Evolutionary conservation across 768 basidiomycete species (phyloP), one percentile per base, ranked within the genome.

Genomic region (Tubosaeta brunneosetosa): DNA sequence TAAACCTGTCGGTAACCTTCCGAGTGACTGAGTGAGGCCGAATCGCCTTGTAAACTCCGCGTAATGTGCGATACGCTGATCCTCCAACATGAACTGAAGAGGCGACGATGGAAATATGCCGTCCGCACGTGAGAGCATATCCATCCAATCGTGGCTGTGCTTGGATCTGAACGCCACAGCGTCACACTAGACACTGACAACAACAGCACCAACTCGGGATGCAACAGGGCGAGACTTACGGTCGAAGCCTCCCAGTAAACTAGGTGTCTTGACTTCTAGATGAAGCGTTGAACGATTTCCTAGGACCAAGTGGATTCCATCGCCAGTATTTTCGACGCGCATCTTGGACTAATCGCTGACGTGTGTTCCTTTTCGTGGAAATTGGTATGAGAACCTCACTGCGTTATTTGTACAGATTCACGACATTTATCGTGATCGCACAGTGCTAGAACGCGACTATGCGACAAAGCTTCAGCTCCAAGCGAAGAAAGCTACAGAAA

Each of bases 241-340:
- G 83, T 19, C 71, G 75, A 61, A 62, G 58, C 44, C 72, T 86
- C 49, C 84, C 82, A 58, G 84, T 85, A 74, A 71, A 41, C 1
- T 19, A 3, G 37, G 49, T 49, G 48, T 45, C 56, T 34, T 40
- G 47, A 32, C 45, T 34, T 27, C 9, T 33, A 19, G 22, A 29
- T n/a, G 25, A 13, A 22, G 49, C 19, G 29, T 53, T 67, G 51
- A 63, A 47, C 36, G 2, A 19, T 34, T 32, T 38, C 7, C 29
- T 62, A 90, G 87, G 88, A 88, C 63, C 87, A 88, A 73, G 82
- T 86, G 17, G 85, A 88, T 46, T 73, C 77, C 49, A 79, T 90
- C 52, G 70, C 77, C 11, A 65, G 61, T 25, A 63, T 81, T 14
- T 81, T 85, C 57, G 82, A 86, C 57, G 73, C 78, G 17, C 85